Evolutionary conservation across 2,329 filamentous ascomycete species (phyloP), one percentile per base, ranked within the genome.

Genomic region (Colletotrichum sp.): DNA sequence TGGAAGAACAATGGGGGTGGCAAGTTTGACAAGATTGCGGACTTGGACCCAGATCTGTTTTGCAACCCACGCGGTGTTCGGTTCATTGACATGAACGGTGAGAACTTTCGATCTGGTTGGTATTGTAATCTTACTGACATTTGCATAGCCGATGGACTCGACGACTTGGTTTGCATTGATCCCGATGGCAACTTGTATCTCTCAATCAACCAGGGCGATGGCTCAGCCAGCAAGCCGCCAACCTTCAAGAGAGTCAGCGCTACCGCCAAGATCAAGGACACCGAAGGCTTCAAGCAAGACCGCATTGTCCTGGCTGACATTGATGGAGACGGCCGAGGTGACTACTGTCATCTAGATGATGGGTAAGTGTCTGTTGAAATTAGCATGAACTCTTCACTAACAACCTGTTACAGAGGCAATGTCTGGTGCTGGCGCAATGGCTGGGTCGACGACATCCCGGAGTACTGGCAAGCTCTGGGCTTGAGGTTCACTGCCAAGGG

Each of bases 391-490:
- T 1, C n/a, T 43, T 43, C 8, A 48, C 43, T 48, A 0, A 48
- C 1, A 0, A 4, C 5, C 10, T 12, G 3, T 21, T 48, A 1
- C 18, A 48, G 43, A 48, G 43, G 43, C 18, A 77, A 82, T 28
- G 75, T 82, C 5, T 63, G 77, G 4, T 84, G 81, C 75, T 84
- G 80, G 80, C 79, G 84, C 6, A 85, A 85, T 57, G 82, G 81
- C 10, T 80, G 81, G 18, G 71, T 75, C 34, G 80, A 79, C 3
- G 78, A 83, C 6, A 76, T 66, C 3, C 81, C 83, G 0, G 76
- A 75, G 2, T 84, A 81, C 75, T 86, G 84, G 83, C 82, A 86
- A 73, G 67, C 77, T 1, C 78, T 86, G 38, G 82, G 78, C 5
- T 13, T 74, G 21, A 67, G 76, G 4, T 82, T 80, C 58, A 74